Conservation (phyloP, 2,329 filamentous ascomycete species). For the Elsinoe australis region DNA sequence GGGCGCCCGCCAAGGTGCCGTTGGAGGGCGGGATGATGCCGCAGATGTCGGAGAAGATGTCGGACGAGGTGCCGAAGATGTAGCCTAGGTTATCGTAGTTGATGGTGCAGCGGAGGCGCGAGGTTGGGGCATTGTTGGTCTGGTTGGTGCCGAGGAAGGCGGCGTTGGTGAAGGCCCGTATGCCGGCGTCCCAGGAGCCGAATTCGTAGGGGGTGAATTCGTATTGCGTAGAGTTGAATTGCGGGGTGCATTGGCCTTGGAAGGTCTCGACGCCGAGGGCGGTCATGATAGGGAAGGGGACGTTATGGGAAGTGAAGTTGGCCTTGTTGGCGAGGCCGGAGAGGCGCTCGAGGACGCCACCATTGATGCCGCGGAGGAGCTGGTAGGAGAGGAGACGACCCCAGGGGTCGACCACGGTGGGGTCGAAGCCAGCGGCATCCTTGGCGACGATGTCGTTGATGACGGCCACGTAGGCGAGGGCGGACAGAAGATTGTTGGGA, state of each 20-base stretch:
- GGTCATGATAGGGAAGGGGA: constrained; percentile 42
- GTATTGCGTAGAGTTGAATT: constrained; percentile 51
- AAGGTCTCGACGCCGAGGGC: constrained; percentile 33
- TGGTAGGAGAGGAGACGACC: constrained; percentile 37
- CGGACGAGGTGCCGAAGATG: constrained; percentile 39
- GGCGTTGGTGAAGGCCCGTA: constrained; percentile 53
- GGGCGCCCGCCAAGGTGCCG: constrained; percentile 22
- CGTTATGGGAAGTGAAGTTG: constrained; percentile 36
- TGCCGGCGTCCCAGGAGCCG: constrained; percentile 54
- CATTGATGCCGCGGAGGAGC: constrained; percentile 33
- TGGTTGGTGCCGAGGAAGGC: constrained; percentile 55
- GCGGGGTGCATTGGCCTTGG: constrained; percentile 33
- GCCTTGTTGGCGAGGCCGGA: constrained; percentile 30
- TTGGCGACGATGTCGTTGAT: constrained; percentile 33
- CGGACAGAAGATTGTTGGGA: constrained; percentile 30
- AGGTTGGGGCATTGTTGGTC: constrained; percentile 38
- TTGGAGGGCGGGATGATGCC: constrained; percentile 21
- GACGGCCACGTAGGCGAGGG: constrained; percentile 28
- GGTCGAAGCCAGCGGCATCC: constrained; percentile 32
- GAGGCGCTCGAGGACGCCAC: constrained; percentile 33
- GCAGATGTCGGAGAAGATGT: constrained; percentile 36
- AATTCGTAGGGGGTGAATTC: constrained; percentile 62
- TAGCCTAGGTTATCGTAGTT: constrained; percentile 45
- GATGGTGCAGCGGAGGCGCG: constrained; percentile 38
- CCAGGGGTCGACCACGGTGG: constrained; percentile 37